These are phyloP conservation scores for Anacardium occidentale DNA, from an alignment of 345 rosid species.

Conservation along the genomic window DNA sequence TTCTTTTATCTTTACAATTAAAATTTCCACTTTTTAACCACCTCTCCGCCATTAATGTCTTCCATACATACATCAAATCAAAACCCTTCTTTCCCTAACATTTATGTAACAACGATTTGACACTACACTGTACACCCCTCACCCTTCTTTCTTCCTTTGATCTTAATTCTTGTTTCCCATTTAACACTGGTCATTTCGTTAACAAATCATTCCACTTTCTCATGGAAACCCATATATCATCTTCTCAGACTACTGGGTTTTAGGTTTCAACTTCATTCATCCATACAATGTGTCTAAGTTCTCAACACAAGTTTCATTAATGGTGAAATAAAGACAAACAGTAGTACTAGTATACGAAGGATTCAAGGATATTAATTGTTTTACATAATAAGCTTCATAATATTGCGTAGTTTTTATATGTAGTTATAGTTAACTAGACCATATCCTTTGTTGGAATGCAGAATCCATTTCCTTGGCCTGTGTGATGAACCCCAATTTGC, in stretches of 20 bases:
- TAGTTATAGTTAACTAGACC: neutral
- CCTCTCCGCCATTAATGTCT: too few species aligned
- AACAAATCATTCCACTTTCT: neutral
- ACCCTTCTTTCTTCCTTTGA: neutral
- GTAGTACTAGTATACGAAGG: neutral
- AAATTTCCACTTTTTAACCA: too few species aligned
- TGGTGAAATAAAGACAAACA: neutral
- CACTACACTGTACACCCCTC: neutral
- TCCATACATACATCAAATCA: neutral
- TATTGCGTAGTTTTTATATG: neutral
- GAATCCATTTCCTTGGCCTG: neutral
- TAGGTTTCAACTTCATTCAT: too few species aligned
- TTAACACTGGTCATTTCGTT: neutral
- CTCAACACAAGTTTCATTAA: too few species aligned
- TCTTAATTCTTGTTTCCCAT: neutral
- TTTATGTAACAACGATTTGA: constrained; percentile 15
- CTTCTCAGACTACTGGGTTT: too few species aligned
- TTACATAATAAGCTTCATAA: neutral
- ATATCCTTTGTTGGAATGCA: constrained; percentile 6
- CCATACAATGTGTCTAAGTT: too few species aligned
- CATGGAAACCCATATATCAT: neutral
- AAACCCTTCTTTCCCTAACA: constrained; percentile 1
- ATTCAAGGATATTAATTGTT: neutral
- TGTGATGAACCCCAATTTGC: constrained; percentile 23
- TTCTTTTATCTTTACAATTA: neutral